Percentiles rank a stretch among this genome's conserved stretches.
Conservation (phyloP, 768 basidiomycete genomes). For the Steccherinum ochraceum region DNA sequence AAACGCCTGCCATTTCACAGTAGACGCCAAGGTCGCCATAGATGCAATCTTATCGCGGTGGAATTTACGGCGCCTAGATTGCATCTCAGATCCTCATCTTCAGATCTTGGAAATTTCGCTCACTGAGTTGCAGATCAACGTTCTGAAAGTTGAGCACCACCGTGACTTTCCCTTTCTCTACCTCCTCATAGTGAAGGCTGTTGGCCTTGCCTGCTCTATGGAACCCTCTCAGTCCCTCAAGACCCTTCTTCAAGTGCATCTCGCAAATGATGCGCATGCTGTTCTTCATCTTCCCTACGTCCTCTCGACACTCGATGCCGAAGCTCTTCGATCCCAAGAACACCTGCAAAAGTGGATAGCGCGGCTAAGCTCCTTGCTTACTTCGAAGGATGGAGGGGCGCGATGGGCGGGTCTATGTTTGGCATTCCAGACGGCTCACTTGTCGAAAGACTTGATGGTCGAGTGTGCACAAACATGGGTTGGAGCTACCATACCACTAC, state of each 20-base stretch:
- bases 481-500: constrained; percentile 51
- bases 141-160: too few relatives aligned
- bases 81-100: too few relatives aligned
- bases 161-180: too few relatives aligned
- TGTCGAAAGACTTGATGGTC: constrained; percentile 55
- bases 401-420: constrained; percentile 79
- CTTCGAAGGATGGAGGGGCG: constrained; percentile 69
- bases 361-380: constrained; percentile 68
- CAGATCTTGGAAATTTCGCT: too few relatives aligned
- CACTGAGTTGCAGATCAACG: too few relatives aligned
- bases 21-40: too few relatives aligned
- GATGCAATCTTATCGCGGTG: too few relatives aligned
- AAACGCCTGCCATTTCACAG: too few relatives aligned
- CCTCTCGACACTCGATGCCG: constrained; percentile 44
- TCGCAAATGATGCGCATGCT: constrained; percentile 62
- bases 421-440: constrained; percentile 56
- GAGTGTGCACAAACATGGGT: constrained; percentile 75
- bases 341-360: constrained; percentile 71
- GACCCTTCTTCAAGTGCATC: constrained; percentile 59
- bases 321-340: constrained; percentile 52
- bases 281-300: constrained; percentile 54
- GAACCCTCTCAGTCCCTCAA: constrained; percentile 43
- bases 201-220: background rate
- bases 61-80: too few relatives aligned
- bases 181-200: too few relatives aligned